Evolutionary conservation across 2,329 filamentous ascomycete genomes (phyloP), one percentile per base, ranked within the genome.

Genomic region (Pezicula carpinea): DNA sequence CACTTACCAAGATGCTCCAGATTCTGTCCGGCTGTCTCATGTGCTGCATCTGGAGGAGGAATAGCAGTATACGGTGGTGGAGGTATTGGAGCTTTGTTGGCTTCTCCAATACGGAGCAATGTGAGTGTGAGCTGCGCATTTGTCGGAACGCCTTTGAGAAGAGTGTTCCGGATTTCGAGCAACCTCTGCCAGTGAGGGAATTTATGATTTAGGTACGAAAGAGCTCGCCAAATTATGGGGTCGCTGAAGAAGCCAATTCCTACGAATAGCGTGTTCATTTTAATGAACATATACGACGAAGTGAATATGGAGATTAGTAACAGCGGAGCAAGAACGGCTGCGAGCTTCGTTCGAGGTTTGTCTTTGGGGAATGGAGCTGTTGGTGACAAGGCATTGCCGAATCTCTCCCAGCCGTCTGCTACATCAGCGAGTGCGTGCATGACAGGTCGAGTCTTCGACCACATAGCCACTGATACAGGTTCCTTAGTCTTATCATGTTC

Each of bases 41-140:
- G 58, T 5, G 57, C 53, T 14, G 73, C 66, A n/a, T 65, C 65
- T 0, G 75, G 76, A 50, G 56, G 58, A 31, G 58, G 57, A 14
- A 52, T 35, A 11, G 53, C 52, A 29, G 55, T 53, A 34, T 54
- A 59, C 19, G 86, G 86, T 0, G 83, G 75, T 0, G 78, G 82
- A 0, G 88, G 87, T 0, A 95, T 66, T 0, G 89, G 89, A 0
- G 87, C 83, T 54, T 87, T 86, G 66, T 91, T 91, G 10, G 79
- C 80, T 66, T 95, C 89, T 34, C 88, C 89, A 23, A 92, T 82
- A 5, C 89, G 85, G 10, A 95, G 79, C 1, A 95, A 74, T 0
- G 89, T 95, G 22, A 95, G 70, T 0, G 88, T 83, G 15, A 95
- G 77, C 60, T 95, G 89, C 3, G 88, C 87, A 61, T 95, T 93